Evolutionary conservation across 1,284 basidiomycete species (phyloP), one percentile per base, ranked within the genome.

Genomic region (Trichosporon sp.): DNA sequence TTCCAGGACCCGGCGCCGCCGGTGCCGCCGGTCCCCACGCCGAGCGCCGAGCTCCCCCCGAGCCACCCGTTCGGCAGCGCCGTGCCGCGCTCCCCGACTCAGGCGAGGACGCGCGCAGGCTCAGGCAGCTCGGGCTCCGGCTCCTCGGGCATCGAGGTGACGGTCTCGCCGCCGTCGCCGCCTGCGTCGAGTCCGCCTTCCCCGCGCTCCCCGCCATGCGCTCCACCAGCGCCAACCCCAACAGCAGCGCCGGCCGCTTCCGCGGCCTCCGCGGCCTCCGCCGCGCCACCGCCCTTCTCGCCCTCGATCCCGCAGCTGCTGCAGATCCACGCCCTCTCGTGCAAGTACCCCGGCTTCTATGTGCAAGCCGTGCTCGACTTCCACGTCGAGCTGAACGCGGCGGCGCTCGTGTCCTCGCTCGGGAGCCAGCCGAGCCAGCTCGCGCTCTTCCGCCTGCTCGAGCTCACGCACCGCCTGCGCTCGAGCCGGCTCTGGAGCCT

Each of bases 321-420:
- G 9, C 69, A 66, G 64, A 69, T 68, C 67, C 69, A 72, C 65
- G 66, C 65, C 62, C 65, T 72, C 15, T 44, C 65, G 31, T 56
- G 29, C 15, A 72, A 70, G 64, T 72, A 72, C 64, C 65, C 67
- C 32, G 71, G 71, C 31, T 72, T 69, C 67, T 72, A 72, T 31
- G 34, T 69, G 15, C 69, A 66, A 25, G 71, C 71, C 5, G 67
- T 70, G 29, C 69, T 72, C 47, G 71, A 72, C 51, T 72, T 72
- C 65, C 69, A 72, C 69, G 65, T 70, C 63, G 71, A 72, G 67
- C 71, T 72, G 35, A 65, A 67, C 23, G 67, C 69, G 11, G 15
- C 53, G 2, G 58, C 29, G n/a, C 65, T 72, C 29, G 69, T 70
- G 25, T 64, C 67, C 23, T 23, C 44, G 2, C 65, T 70, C n/a